Evolutionary conservation across 176 grass and related monocot genomes (phyloP), one percentile per base, ranked within the genome.

Genomic region (Urochloa ruziziensis): DNA sequence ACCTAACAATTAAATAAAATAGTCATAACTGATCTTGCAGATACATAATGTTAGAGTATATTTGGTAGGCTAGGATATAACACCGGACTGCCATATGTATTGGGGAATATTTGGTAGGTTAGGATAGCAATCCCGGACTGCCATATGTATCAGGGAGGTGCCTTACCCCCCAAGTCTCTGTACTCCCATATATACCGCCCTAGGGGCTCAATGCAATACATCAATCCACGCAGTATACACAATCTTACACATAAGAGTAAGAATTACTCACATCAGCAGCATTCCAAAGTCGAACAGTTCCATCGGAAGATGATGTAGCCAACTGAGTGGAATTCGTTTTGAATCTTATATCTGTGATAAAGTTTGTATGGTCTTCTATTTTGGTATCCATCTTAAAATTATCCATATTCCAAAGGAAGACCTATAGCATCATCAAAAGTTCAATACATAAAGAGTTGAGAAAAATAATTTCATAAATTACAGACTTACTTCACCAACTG

Each of bases 321-420:
- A 95, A 83, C 49, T 95, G 93, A 82, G 82, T 95, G 83, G 93
- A 92, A 80, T 95, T 95, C 11, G 87, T 77, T 82, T 40, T 95
- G 81, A 95, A 95, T 80, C 90, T 84, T 77, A 95, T 89, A 51
- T 92, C 90, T 4, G 93, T 94, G 43, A 94, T 90, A 37, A 94
- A 86, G 76, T 88, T 91, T 61, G 87, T 68, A 42, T 95, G 93
- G 57, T 88, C 90, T 83, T 92, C 87, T 66, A 59, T 76, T 88
- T 86, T 92, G 72, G 87, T 84, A 48, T 92, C 87, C 61, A 89
- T 92, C 23, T 62, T 78, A 70, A 90, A 64, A 86, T 84, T 86
- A n/a, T 94, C 93, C 90, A 90, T 88, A 85, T 94, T 94, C 90
- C 93, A 94, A 48, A 92, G 82, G 64, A 92, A 89, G 44, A 92